phyloP scores from a whole-genome alignment of 352 stramenopile species.

The Phytophthora macrochlamydospora region DNA sequence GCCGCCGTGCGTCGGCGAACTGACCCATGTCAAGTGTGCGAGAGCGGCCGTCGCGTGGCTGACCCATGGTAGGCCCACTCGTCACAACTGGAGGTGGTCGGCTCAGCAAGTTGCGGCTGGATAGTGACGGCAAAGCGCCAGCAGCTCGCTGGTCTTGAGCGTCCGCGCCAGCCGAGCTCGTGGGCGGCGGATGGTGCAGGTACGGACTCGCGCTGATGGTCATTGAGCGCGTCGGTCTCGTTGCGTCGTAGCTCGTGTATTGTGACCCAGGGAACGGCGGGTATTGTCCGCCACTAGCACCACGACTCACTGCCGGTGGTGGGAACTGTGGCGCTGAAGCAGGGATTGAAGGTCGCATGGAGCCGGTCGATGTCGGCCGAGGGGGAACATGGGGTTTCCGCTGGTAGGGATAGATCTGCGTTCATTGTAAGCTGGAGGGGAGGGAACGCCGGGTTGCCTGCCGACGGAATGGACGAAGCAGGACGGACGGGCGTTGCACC shows the following conservation, averaged over 20 bases:
- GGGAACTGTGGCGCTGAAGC: slow-evolving; percentile 62
- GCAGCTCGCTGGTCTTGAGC: slow-evolving; percentile 24
- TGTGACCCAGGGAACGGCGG: slow-evolving; percentile 16
- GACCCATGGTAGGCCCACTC: slow-evolving; percentile 58
- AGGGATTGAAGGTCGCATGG: slow-evolving; percentile 55
- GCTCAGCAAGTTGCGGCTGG: slow-evolving; percentile 51
- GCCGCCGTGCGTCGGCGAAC: slow-evolving; percentile 74
- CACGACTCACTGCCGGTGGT: slow-evolving; percentile 53
- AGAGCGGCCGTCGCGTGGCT: slow-evolving; percentile 79
- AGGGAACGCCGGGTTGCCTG: slow-evolving; percentile 64
- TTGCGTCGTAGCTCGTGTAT: slow-evolving; percentile 36
- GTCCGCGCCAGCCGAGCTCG: slow-evolving; percentile 15
- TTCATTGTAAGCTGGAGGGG: slow-evolving; percentile 57
- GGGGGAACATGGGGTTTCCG: slow-evolving; percentile 79
- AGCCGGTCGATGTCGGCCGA: slow-evolving; percentile 33
- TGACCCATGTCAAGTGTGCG: slow-evolving; percentile 87
- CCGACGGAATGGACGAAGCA: slow-evolving; percentile 57
- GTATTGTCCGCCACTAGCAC: slow-evolving; percentile 41
- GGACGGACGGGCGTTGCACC: slow-evolving; percentile 21
- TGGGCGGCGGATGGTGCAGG: slow-evolving; percentile 28
- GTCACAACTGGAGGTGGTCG: slow-evolving; percentile 28
- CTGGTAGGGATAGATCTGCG: slow-evolving; percentile 66
- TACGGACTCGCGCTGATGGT: slow-evolving; percentile 65
- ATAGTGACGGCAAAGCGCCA: slow-evolving; percentile 59
- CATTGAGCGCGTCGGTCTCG: slow-evolving; percentile 59